Conservation (phyloP, 2,329 filamentous ascomycete genomes). For the Myriangium duriaei region DNA sequence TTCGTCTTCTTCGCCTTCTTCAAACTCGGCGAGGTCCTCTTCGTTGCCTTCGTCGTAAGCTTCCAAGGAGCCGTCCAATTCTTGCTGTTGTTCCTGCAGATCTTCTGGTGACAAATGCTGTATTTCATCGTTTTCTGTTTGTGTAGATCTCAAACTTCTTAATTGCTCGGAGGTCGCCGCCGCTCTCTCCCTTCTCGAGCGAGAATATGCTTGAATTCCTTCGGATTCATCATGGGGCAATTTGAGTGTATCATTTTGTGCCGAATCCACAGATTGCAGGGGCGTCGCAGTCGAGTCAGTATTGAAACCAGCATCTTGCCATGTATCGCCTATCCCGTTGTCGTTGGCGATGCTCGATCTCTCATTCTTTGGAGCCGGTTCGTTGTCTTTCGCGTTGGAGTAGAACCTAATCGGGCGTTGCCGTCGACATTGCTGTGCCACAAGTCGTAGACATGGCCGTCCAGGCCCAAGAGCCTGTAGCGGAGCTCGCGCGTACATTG, state of each 20-base stretch:
- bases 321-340: no score
- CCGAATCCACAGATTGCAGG: no score
- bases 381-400: constrained; percentile 1
- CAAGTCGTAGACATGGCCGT: constrained; percentile 1
- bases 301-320: no score
- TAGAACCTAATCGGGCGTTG: constrained; percentile 4
- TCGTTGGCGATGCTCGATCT: constrained; percentile 1
- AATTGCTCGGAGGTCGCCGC: background rate
- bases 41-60: background rate
- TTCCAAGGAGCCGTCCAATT: background rate
- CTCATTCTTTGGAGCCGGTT: background rate
- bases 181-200: background rate
- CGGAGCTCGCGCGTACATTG: constrained; percentile 7
- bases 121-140: background rate
- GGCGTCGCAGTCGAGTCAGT: no score
- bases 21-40: background rate
- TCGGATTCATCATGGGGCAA: no score
- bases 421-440: constrained; percentile 2
- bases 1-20: constrained; percentile 6
- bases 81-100: background rate
- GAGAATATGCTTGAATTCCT: background rate
- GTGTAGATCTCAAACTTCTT: background rate
- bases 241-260: no score
- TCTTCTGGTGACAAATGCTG: background rate
- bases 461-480: constrained; percentile 8